Evolutionary conservation across 169 alveolate genomes (phyloP).

Genomic region (Eimeria necatrix): DNA sequence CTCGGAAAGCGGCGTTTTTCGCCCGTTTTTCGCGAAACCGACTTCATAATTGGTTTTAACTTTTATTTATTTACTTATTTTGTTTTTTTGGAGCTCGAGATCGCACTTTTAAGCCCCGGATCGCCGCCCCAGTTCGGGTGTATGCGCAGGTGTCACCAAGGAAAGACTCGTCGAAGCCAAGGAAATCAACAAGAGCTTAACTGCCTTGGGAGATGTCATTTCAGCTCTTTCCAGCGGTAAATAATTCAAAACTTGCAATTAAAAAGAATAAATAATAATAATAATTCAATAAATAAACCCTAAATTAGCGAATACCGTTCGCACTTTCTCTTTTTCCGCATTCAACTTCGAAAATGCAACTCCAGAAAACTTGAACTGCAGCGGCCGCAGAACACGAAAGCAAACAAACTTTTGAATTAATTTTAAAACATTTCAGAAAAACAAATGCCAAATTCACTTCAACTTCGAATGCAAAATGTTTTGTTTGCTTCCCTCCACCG

Average conservation of each 20-base stretch:
- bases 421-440: no score
- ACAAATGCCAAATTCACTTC: no score
- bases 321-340: not conserved
- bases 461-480: no score
- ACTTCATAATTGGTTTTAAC: not conserved
- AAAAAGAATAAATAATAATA: no score
- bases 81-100: no score
- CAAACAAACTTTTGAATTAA: no score
- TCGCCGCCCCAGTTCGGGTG: not conserved
- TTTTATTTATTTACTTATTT: not conserved
- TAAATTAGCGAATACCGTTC: no score
- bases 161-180: constrained; percentile 91
- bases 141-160: constrained; percentile 73
- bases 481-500: no score
- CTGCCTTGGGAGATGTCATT: constrained; percentile 95
- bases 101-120: not conserved
- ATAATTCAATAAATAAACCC: not conserved
- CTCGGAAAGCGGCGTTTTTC: no score
- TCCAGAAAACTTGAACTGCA: not conserved
- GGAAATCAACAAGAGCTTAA: constrained; percentile 91
- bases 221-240: constrained; percentile 88
- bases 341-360: not conserved
- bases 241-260: no score
- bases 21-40: no score
- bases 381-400: no score